Conservation (phyloP, 2,329 filamentous ascomycete genomes). For the Colletotrichum brevisporum region DNA sequence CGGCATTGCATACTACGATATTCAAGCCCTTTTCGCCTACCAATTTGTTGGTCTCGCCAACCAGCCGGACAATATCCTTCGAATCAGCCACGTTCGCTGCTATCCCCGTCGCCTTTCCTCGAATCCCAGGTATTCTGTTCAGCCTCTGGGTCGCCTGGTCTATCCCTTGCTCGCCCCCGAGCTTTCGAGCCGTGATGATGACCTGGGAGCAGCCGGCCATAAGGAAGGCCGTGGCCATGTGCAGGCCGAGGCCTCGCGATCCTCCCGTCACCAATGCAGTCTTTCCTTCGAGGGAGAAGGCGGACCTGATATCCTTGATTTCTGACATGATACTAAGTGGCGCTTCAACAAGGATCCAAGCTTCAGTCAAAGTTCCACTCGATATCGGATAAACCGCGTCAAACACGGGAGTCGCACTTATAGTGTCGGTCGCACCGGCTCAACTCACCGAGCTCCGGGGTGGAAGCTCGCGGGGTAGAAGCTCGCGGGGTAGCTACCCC, state of each 20-base stretch:
- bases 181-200: conserved; percentile 81
- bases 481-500: conserved; percentile 9
- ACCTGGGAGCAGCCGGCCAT: conserved; percentile 79
- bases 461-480: conserved; percentile 1
- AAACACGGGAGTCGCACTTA: too few relatives aligned
- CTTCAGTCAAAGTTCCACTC: too few relatives aligned
- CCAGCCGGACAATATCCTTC: conserved; percentile 72
- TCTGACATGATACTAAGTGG: conserved; percentile 45
- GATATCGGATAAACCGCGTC: too few relatives aligned
- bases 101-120: conserved; percentile 72
- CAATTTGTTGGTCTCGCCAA: conserved; percentile 67
- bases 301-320: conserved; percentile 45
- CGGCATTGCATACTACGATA: conserved; percentile 80
- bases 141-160: conserved; percentile 75
- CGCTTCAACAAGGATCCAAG: too few relatives aligned
- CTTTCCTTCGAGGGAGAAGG: conserved; percentile 54
- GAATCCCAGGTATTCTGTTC: conserved; percentile 72
- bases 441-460: not conserved
- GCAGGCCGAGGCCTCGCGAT: conserved; percentile 67
- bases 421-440: conserved; percentile 13
- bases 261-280: conserved; percentile 64
- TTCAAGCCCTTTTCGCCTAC: conserved; percentile 71
- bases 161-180: conserved; percentile 66
- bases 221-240: conserved; percentile 76
- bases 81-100: conserved; percentile 76